These are phyloP conservation scores for Mortierella claussenii DNA, from an alignment of 192 early-diverging fungal species.

Conservation along the genomic window DNA sequence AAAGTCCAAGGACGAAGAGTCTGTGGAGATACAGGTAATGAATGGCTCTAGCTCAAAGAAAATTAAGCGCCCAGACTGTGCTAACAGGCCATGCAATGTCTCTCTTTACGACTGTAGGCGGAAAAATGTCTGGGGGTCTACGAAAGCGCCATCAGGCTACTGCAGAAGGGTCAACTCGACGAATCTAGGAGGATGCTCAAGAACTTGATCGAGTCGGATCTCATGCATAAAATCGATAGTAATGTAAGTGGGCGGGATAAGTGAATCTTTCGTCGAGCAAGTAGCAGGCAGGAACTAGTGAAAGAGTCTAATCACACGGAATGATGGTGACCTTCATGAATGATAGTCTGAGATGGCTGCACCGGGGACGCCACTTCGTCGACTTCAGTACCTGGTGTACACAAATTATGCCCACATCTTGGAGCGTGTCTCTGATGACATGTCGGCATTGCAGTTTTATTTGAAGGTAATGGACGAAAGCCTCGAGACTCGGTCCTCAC, in stretches of 20 bases:
- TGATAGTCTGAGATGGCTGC: slow-evolving; percentile 38
- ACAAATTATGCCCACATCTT: slow-evolving; percentile 63
- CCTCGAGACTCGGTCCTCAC: neutral
- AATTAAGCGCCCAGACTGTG: neutral
- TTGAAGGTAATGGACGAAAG: slow-evolving; percentile 44
- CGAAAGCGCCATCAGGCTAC: slow-evolving; percentile 54
- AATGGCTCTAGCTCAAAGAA: neutral
- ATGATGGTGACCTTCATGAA: neutral
- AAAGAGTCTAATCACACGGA: neutral
- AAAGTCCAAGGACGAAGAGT: slow-evolving; percentile 44
- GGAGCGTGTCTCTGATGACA: slow-evolving; percentile 41
- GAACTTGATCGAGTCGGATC: slow-evolving; percentile 48
- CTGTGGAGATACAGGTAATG: slow-evolving; percentile 49
- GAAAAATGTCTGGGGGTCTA: slow-evolving; percentile 58
- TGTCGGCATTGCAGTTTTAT: slow-evolving; percentile 54
- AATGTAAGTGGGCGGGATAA: slow-evolving; percentile 19
- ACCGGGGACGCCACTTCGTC: slow-evolving; percentile 48
- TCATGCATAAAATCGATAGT: slow-evolving; percentile 52
- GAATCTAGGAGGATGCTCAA: slow-evolving; percentile 52
- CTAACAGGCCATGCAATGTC: neutral
- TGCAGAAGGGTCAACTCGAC: slow-evolving; percentile 51
- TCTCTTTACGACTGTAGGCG: slow-evolving; percentile 50
- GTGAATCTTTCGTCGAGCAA: neutral
- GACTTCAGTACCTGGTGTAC: slow-evolving; percentile 60
- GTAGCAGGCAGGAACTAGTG: too few relatives aligned